Base-by-base conservation (phyloP, 805 yeast genomes). In the Candida krabiensis region DNA sequence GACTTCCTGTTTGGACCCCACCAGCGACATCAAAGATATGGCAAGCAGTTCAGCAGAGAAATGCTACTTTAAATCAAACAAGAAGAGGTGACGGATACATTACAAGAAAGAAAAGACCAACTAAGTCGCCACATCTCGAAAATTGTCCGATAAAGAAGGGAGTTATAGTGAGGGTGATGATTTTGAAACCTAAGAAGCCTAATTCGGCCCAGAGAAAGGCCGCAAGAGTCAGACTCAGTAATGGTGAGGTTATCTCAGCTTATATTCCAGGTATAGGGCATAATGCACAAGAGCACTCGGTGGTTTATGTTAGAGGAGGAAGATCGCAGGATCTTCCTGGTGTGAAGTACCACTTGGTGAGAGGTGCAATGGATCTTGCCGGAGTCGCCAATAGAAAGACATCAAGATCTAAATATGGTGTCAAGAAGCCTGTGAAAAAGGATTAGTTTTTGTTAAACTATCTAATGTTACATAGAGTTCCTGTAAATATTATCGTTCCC, bases 251-350 rank as follows among this genome's bases (percentile, higher is more conserved):
- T 34, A 77, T 93, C 13, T 82, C 91, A 31, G 96, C 96, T 1
- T 90, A 89, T 61, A 93, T 93, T 41, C 96, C 97, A 12, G 99
- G 99, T 38, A 97, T 93, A 60, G 99, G 99, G 15, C 99, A 93
- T 65, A 93, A 93, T 58, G 83, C 95, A 16, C 98, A 93, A 69
- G 99, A 93, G 63, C 99, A 93, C 67, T 86, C 95, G 56, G 95
- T 93, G 35, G 98, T 93, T 1, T 77, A 80, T 37, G 96, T 93
- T 3, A 80, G 99, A 66, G 99, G 99, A n/a, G 99, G 99, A 12
- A 81, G 97, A 74, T 87, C 87, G 37, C 96, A 90, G 60, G 99
- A 93, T 80, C 71, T 91, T 54, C 99, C 99, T 18, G 99, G 99
- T 76, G 96, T 93, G 33, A 90, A 88, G 61, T 93, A 93, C 64